Evolutionary conservation across 306 rosid species (phyloP).

Genomic region (Senna tora): DNA sequence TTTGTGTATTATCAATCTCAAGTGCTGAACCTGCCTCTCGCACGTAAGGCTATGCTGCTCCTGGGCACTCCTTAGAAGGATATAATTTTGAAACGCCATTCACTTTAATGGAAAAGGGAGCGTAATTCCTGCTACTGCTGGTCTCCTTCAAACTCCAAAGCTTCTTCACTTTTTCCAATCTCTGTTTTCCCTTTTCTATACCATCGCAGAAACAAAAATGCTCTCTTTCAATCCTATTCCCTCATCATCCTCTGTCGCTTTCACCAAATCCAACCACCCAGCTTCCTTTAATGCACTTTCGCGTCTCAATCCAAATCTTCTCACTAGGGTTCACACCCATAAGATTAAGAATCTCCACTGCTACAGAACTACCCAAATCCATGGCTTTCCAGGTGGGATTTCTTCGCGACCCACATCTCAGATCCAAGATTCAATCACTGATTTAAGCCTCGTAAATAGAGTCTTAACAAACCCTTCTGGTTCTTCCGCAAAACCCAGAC

Average conservation of each 20-base stretch:
- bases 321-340: constrained; percentile 38
- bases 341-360: constrained; percentile 19
- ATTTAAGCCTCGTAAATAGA: constrained; percentile 39
- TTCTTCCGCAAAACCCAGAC: constrained; percentile 46
- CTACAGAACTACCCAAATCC: constrained; percentile 17
- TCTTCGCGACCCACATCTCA: constrained; percentile 48
- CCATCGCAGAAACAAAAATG: constrained; percentile 45
- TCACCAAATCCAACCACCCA: constrained; percentile 47
- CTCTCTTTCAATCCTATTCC: constrained; percentile 51
- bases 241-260: constrained; percentile 52
- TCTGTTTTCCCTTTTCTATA: constrained; percentile 13
- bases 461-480: constrained; percentile 37
- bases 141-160: not conserved
- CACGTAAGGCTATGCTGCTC: not conserved
- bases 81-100: not conserved
- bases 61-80: not conserved
- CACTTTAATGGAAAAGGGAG: not conserved
- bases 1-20: not conserved
- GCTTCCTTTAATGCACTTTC: constrained; percentile 44
- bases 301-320: constrained; percentile 43
- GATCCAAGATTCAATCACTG: constrained; percentile 43
- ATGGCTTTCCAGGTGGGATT: not conserved
- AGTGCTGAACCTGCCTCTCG: no score
- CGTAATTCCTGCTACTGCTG: not conserved
- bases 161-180: not conserved